Evolutionary conservation across 495 filamentous ascomycete species (phyloP).

Genomic region (Talaromyces thailandensis): DNA sequence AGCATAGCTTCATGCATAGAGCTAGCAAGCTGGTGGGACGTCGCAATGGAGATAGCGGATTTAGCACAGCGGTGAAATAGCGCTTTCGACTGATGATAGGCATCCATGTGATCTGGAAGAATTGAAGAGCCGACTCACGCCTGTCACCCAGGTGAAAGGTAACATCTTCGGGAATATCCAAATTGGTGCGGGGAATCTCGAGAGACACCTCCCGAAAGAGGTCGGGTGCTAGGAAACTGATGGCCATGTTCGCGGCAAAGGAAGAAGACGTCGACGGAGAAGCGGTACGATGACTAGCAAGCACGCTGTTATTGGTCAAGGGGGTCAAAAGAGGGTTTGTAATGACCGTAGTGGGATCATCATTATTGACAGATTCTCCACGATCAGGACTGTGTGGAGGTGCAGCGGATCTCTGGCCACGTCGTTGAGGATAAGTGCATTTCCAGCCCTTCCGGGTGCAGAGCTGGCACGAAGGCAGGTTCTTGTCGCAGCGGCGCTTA

Average conservation of each 20-base stretch:
- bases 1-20: background rate
- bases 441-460: background rate
- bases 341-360: background rate
- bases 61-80: background rate
- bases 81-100: background rate
- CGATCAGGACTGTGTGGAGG: background rate
- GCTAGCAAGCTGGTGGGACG: background rate
- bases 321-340: background rate
- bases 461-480: background rate
- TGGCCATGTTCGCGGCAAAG: background rate
- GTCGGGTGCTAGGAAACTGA: background rate
- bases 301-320: background rate
- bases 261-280: background rate
- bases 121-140: background rate
- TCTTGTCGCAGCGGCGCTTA: constrained; percentile 1
- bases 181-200: background rate
- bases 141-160: background rate
- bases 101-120: background rate
- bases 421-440: background rate
- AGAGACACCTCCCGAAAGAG: background rate
- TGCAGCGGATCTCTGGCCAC: background rate
- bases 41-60: background rate
- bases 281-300: background rate
- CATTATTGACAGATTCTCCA: background rate
- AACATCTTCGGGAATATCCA: background rate